Conservation (phyloP, 2,329 filamentous ascomycete species). For the Clathrospora elynae region DNA sequence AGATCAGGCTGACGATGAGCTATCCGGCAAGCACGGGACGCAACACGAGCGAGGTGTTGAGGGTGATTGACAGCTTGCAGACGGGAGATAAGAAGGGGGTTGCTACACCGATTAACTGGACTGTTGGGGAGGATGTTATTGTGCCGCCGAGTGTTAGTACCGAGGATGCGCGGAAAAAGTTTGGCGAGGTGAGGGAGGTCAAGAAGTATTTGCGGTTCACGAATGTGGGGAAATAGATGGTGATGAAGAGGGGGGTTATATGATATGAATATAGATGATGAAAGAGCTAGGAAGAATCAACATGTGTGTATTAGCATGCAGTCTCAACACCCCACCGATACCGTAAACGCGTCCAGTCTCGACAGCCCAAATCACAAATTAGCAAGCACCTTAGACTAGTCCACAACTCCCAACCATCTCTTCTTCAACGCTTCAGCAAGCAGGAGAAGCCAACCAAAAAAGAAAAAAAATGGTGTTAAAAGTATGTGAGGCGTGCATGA, state of each 20-base stretch:
- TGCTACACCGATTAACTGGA: slow-evolving; percentile 90
- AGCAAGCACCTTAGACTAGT: too few relatives aligned
- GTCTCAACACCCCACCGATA: too few relatives aligned
- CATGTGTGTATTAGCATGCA: too few relatives aligned
- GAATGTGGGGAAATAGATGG: slow-evolving; percentile 47
- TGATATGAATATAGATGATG: slow-evolving; percentile 4
- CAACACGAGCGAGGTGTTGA: slow-evolving; percentile 62
- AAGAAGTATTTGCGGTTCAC: slow-evolving; percentile 77
- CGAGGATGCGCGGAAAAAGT: slow-evolving; percentile 84
- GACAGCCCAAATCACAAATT: too few relatives aligned
- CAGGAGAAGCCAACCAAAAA: too few relatives aligned
- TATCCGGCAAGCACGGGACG: slow-evolving; percentile 88
- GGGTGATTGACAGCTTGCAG: slow-evolving; percentile 64
- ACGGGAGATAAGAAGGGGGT: slow-evolving; percentile 83
- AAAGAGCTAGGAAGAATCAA: too few relatives aligned
- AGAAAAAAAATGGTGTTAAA: too few relatives aligned
- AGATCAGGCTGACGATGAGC: slow-evolving; percentile 87
- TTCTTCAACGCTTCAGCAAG: too few relatives aligned
- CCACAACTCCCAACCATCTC: too few relatives aligned
- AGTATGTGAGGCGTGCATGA: too few relatives aligned
- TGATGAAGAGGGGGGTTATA: not conserved
- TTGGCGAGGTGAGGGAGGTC: slow-evolving; percentile 71
- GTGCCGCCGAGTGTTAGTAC: slow-evolving; percentile 82
- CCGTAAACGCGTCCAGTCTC: too few relatives aligned
- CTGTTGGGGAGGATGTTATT: slow-evolving; percentile 87